phyloP scores from a whole-genome alignment of 768 basidiomycete species.

The Collybia mongolica region DNA sequence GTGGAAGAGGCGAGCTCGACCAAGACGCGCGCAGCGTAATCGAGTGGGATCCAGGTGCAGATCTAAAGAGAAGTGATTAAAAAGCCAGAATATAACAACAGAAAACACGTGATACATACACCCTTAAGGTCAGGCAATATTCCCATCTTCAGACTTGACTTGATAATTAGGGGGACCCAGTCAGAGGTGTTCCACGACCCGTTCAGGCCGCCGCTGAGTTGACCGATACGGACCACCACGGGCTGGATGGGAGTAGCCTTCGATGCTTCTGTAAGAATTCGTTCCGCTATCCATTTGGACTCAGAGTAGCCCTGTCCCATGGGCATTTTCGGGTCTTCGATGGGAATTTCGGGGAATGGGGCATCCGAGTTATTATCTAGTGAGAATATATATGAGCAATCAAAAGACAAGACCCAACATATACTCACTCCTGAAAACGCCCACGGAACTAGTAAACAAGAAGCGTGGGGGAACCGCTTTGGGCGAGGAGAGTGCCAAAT shows the following conservation, averaged over 20 bases:
- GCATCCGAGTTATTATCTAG: neutral
- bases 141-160: constrained; percentile 28
- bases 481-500: constrained; percentile 33
- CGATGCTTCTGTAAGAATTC: constrained; percentile 26
- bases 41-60: constrained; percentile 22
- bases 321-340: constrained; percentile 20
- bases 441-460: constrained; percentile 37
- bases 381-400: neutral
- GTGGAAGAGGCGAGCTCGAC: constrained; percentile 12
- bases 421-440: constrained; percentile 19
- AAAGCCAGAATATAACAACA: neutral
- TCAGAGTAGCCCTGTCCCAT: constrained; percentile 35
- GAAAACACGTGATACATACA: constrained; percentile 14
- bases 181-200: constrained; percentile 35
- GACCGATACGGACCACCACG: constrained; percentile 32
- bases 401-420: neutral
- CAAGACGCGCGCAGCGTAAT: constrained; percentile 17
- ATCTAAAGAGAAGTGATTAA: constrained; percentile 1
- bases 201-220: constrained; percentile 31
- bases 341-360: constrained; percentile 13
- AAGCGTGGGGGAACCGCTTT: constrained; percentile 25
- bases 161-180: constrained; percentile 35
- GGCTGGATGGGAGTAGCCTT: constrained; percentile 15
- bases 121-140: constrained; percentile 27
- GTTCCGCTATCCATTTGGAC: constrained; percentile 42